These are phyloP conservation scores for Talaromyces funiculosus DNA, from an alignment of 2,329 filamentous ascomycete genomes.

Conservation along the genomic window DNA sequence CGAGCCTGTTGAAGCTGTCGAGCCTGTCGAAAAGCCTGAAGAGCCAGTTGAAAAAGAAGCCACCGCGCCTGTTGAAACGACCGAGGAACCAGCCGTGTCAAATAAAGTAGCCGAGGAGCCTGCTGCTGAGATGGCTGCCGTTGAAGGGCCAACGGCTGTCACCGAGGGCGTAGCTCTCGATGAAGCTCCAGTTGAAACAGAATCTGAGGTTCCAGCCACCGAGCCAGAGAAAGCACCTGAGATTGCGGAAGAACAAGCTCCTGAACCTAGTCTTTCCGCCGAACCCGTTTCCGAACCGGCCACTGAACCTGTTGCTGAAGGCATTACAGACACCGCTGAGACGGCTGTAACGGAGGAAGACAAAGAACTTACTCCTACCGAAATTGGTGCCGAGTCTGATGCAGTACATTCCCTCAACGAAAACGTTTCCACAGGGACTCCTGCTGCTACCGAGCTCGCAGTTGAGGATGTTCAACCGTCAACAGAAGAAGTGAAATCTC, in stretches of 20 bases:
- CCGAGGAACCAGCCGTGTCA: not conserved
- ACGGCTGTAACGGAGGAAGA: not conserved
- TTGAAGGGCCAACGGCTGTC: not conserved
- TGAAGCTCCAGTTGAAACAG: not conserved
- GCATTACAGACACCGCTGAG: not conserved
- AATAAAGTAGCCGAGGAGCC: not conserved
- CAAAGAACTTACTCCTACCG: not conserved
- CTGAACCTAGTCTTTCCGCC: not conserved
- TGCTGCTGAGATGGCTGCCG: not conserved
- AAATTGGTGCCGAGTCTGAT: not conserved
- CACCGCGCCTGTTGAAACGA: not conserved
- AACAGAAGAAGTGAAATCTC: constrained; percentile 7
- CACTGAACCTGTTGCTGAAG: not conserved
- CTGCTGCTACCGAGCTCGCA: not conserved
- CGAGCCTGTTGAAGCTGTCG: not conserved
- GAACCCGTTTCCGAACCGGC: too few relatives aligned
- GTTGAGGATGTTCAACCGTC: not conserved
- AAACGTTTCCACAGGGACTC: not conserved
- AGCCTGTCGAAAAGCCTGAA: not conserved
- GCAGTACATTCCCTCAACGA: not conserved
- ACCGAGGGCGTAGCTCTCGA: not conserved
- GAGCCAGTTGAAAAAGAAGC: not conserved
- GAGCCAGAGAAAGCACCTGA: not conserved
- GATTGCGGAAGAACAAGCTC: not conserved
- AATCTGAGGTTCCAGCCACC: not conserved